Percentiles rank a stretch among this genome's conserved stretches.
Conservation (phyloP, 257 asterid species). For the Solanum dulcamara region DNA sequence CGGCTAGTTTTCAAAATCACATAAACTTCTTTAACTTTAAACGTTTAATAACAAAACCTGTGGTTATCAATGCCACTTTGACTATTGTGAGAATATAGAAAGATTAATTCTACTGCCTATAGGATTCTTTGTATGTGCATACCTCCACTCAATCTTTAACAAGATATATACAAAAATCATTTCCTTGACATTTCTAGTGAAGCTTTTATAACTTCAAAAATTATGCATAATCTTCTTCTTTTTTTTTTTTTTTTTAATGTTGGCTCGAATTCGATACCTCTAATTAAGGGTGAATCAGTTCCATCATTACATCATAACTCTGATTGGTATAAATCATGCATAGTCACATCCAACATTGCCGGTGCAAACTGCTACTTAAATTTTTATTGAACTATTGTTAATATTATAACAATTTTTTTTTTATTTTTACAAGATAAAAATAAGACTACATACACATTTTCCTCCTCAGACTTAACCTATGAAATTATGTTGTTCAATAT, state of each 20-base stretch:
- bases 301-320: too few species aligned
- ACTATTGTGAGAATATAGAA: background rate
- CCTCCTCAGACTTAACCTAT: background rate
- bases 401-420: background rate
- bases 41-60: background rate
- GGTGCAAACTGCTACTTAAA: background rate
- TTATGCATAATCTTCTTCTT: too few species aligned
- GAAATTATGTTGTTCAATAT: background rate
- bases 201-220: background rate
- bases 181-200: background rate
- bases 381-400: background rate
- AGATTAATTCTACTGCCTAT: background rate
- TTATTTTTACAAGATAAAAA: background rate
- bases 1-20: background rate
- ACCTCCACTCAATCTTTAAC: background rate
- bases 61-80: background rate
- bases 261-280: too few species aligned
- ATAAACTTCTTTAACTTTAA: background rate
- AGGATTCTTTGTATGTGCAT: background rate
- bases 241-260: too few species aligned
- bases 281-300: too few species aligned
- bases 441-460: background rate
- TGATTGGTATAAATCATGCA: too few species aligned
- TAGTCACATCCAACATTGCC: background rate
- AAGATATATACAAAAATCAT: background rate